Conservation (phyloP, 2,329 filamentous ascomycete genomes). For the Trichoderma koningiopsis region DNA sequence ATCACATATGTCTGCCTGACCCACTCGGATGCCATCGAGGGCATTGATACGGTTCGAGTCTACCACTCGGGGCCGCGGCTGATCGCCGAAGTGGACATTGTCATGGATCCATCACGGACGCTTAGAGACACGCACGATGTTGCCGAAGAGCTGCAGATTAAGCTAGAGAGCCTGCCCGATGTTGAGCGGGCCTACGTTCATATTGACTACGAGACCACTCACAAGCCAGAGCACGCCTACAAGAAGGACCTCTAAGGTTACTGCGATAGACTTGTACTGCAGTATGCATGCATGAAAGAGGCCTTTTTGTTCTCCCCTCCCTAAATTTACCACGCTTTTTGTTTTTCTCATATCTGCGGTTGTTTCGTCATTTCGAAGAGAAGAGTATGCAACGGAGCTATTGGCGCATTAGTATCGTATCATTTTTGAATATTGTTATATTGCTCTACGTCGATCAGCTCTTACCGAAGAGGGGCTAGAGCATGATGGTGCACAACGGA, state of each 20-base stretch:
- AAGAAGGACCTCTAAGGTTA: slow-evolving; percentile 60
- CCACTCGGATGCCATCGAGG: slow-evolving; percentile 76
- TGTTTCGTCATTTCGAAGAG: background rate
- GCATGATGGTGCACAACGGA: background rate
- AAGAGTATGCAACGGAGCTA: slow-evolving; percentile 4
- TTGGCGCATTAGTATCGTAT: slow-evolving; percentile 14
- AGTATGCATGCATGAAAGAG: slow-evolving; percentile 9
- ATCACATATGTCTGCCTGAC: slow-evolving; percentile 93
- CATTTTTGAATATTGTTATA: slow-evolving; percentile 11
- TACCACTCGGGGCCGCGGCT: slow-evolving; percentile 88
- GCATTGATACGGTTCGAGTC: slow-evolving; percentile 92
- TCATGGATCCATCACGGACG: slow-evolving; percentile 77
- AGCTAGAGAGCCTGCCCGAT: slow-evolving; percentile 87
- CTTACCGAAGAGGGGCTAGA: slow-evolving; percentile 5
- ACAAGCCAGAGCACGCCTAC: slow-evolving; percentile 79
- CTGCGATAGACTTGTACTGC: background rate
- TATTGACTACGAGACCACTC: slow-evolving; percentile 94
- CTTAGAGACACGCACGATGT: slow-evolving; percentile 86
- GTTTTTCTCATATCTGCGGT: background rate
- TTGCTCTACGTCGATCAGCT: background rate
- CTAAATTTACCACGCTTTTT: background rate
- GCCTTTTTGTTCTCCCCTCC: background rate
- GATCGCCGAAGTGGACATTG: slow-evolving; percentile 94
- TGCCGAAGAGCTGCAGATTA: slow-evolving; percentile 90
- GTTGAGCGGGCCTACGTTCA: slow-evolving; percentile 95